Base-by-base conservation (phyloP, 148 eudicot genomes). In the Rhododendron ferrugineum region DNA sequence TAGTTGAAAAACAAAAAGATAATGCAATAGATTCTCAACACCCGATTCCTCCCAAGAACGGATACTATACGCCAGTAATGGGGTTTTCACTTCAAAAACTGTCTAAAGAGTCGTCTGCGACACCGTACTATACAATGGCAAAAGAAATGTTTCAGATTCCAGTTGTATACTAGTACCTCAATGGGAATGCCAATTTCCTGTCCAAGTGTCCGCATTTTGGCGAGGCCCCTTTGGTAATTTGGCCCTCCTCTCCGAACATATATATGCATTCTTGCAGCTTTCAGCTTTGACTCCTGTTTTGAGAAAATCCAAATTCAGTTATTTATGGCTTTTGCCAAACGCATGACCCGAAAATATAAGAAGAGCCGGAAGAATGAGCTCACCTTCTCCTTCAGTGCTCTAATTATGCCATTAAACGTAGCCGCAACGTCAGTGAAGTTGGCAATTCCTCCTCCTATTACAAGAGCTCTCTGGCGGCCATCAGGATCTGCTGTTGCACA, bases 211-310 rank as follows among this genome's bases (percentile, higher is more conserved):
- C 99, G 90, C 99, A 97, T 97, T 87, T 91, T 95, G 47, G 98
- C 99, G 11, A 97, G 93, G 86, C 99, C 99, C 87, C 86, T 95
- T 85, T 97, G 99, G 91, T 97, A 97, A 86, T 97, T 97, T 42
- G 99, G 99, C 86, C 99, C 99, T 83, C 99, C 99, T 93, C 99
- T 92, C 91, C 99, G 91, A 34, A 97, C 99, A 82, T 94, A 97
- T 26, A 97, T 87, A 86, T 92, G 92, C 99, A 97, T 94, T 86
- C 93, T 90, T 44, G 99, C 98, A 74, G 99, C 98, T 88, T 97
- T 95, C 46, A 97, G 98, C 92, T 95, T 97, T 16, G 96, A 77
- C 47, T 92, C 94, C 94, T 92, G 88, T 81, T 10, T 46, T 11
- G 1, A 49, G 46, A 70, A 1, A 3, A 46, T 32, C 54, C 26